These are phyloP conservation scores for California macrophylla DNA, from an alignment of 441 rosid genomes.

Conservation along the genomic window DNA sequence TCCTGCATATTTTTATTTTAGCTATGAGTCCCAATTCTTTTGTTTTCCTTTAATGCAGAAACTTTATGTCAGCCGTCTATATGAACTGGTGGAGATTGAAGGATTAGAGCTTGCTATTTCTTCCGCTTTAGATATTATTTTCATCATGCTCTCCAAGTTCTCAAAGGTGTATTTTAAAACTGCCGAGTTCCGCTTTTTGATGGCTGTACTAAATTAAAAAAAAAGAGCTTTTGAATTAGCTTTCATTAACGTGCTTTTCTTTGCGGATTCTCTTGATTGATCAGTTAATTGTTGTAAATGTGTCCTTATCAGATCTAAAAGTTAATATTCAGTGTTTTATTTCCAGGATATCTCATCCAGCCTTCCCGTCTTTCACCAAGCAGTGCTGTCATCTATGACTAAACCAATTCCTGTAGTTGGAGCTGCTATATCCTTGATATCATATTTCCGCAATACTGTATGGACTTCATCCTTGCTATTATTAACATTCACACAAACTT, in stretches of 20 bases:
- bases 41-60: conserved; percentile 39
- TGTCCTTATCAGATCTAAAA: not conserved
- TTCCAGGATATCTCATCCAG: conserved; percentile 54
- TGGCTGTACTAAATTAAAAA: conserved; percentile 2
- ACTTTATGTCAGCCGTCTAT: conserved; percentile 51
- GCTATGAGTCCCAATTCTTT: not conserved
- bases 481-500: not conserved
- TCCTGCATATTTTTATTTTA: conserved; percentile 13
- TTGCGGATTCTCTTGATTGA: conserved; percentile 7
- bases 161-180: conserved; percentile 43
- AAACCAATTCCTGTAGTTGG: conserved; percentile 69
- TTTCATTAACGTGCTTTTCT: not conserved
- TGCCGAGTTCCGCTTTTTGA: conserved; percentile 8
- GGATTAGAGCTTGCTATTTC: conserved; percentile 71
- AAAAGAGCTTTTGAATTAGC: not conserved
- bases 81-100: conserved; percentile 68
- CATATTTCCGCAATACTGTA: conserved; percentile 62
- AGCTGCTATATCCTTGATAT: conserved; percentile 67
- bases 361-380: conserved; percentile 64
- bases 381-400: conserved; percentile 57
- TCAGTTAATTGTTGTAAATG: not conserved
- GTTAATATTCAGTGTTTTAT: conserved; percentile 18
- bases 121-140: conserved; percentile 60
- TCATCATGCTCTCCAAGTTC: conserved; percentile 45
- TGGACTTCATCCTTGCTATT: conserved; percentile 21